Percentiles rank a stretch among this genome's conserved stretches.
These are phyloP conservation scores for Aspergillus tanneri DNA, from an alignment of 2,329 filamentous ascomycete species.

Conservation along the genomic window DNA sequence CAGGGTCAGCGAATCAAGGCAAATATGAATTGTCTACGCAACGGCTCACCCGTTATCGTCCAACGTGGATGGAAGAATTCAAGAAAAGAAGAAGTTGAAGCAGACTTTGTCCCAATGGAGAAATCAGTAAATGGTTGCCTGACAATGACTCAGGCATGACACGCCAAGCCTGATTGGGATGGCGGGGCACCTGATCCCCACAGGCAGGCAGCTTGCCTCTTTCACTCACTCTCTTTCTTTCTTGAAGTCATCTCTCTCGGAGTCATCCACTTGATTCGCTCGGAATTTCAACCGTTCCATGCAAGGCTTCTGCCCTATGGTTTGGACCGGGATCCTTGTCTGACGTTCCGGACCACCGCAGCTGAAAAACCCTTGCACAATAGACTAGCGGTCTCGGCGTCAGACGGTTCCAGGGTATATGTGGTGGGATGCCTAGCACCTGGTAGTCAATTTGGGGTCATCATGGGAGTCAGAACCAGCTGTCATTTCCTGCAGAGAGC, in stretches of 20 bases:
- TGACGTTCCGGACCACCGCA: background rate
- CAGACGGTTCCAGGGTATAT: background rate
- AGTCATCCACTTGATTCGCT: constrained; percentile 1
- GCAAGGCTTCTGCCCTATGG: constrained; percentile 3
- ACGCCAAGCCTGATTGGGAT: background rate
- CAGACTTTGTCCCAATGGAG: no score
- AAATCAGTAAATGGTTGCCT: constrained; percentile 11
- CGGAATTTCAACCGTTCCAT: background rate
- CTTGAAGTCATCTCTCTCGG: background rate
- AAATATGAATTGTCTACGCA: background rate
- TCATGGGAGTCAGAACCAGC: constrained; percentile 3
- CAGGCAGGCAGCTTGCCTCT: constrained; percentile 1
- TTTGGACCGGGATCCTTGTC: constrained; percentile 1
- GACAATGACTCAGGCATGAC: constrained; percentile 14
- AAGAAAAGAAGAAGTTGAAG: background rate
- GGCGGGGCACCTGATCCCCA: constrained; percentile 6
- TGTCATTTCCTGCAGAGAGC: background rate
- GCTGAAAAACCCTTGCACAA: constrained; percentile 7
- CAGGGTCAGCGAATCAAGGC: background rate
- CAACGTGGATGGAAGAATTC: background rate
- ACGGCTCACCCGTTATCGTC: background rate
- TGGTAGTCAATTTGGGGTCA: background rate
- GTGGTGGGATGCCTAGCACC: background rate
- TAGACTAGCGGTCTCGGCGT: background rate
- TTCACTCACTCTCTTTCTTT: background rate